Conservation (phyloP, 306 rosid genomes). For the Argentina anserina region DNA sequence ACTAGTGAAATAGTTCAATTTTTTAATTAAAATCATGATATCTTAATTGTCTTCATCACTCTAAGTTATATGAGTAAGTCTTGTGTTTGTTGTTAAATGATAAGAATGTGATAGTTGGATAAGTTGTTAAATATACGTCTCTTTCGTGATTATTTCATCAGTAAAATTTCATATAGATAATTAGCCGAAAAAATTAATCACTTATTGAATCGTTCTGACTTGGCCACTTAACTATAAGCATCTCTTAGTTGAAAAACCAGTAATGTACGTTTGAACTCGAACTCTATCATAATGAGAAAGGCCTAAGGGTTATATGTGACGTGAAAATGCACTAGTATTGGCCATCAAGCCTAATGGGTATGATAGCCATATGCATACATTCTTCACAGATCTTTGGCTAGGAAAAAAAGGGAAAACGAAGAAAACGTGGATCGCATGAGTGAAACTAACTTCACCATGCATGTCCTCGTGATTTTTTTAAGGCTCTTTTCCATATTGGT, state of each 20-base stretch:
- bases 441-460: not conserved
- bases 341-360: not conserved
- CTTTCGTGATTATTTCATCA: rapidly evolving
- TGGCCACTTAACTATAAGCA: not conserved
- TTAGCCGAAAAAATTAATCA: not conserved
- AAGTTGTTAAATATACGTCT: not conserved
- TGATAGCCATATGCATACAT: not conserved
- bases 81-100: not conserved
- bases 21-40: not conserved
- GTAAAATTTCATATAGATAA: not conserved
- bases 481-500: not conserved
- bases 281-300: not conserved
- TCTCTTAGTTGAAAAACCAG: not conserved
- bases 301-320: not conserved
- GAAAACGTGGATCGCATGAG: not conserved
- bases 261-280: not conserved
- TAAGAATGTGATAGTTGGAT: not conserved
- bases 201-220: not conserved
- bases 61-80: not conserved
- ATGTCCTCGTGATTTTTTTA: not conserved
- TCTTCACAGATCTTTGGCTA: not conserved
- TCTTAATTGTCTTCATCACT: not conserved
- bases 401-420: not conserved
- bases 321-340: not conserved
- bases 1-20: not conserved